Evolutionary conservation across 2,329 filamentous ascomycete species (phyloP), one percentile per base, ranked within the genome.

Genomic region (Calonectria multiphialidica): DNA sequence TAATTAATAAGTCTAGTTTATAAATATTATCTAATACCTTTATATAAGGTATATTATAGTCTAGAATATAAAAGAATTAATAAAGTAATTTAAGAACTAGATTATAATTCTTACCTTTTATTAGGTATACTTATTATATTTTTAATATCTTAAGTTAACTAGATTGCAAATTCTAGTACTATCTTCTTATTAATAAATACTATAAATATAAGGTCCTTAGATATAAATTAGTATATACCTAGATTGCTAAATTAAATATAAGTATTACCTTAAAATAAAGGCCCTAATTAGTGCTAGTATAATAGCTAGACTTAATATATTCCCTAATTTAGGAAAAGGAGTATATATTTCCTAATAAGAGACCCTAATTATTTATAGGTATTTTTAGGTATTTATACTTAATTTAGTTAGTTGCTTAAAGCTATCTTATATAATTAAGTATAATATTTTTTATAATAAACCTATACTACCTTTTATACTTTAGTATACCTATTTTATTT

Each of bases 181-280:
- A 21, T n/a, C 37, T 15, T n/a, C 59, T 63, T 6, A n/a, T 63
- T 49, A 30, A 49, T 63, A 23, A 63, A 47, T 63, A n/a, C 42
- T 9, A 63, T 16, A 44, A 37, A 63, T 21, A 16, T 63, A 8
- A 63, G 59, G n/a, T 63, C 59, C 59, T 63, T 63, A 13, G 18
- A 21, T 23, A 35, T 18, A 35, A 16, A 23, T 53, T 33, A 49
- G 28, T 23, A n/a, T 49, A 23, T 53, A 23, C 49, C 25, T 53
- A 30, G 49, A 23, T 23, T 53, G 21, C 18, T 15, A 18, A 33
- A 49, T 49, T 7, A n/a, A 63, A 49, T 10, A n/a, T n/a, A 63
- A 63, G 15, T n/a, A n/a, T 63, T 63, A 63, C 59, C 59, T 63
- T 63, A 15, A 63, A 63, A 12, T 63, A n/a, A 16, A 63, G 42